Evolutionary conservation across 257 asterid genomes (phyloP).

Genomic region (Mentha longifolia): DNA sequence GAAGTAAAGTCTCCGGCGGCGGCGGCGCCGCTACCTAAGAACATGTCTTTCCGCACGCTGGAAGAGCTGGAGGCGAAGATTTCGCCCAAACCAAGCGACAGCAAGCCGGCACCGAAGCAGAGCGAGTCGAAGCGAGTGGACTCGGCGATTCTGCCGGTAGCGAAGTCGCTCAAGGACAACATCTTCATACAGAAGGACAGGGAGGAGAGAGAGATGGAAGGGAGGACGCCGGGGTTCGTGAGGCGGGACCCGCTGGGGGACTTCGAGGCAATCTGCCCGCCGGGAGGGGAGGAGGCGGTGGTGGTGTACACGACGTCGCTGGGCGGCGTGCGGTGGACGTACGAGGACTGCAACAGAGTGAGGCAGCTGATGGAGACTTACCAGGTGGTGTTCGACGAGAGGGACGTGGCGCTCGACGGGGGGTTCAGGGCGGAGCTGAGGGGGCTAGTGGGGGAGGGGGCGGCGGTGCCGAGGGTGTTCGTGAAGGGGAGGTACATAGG

Average conservation of each 20-base stretch:
- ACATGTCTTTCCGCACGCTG: slow-evolving; percentile 71
- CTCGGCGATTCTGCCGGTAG: slow-evolving; percentile 8
- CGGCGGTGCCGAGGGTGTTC: slow-evolving; percentile 73
- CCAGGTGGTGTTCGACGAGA: slow-evolving; percentile 80
- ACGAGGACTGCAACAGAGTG: slow-evolving; percentile 75
- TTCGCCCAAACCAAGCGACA: slow-evolving; percentile 37
- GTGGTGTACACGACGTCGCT: slow-evolving; percentile 91
- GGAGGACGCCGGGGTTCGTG: slow-evolving; percentile 49
- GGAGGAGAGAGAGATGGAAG: slow-evolving; percentile 66
- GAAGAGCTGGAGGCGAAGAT: slow-evolving; percentile 75
- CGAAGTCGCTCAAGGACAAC: slow-evolving; percentile 71
- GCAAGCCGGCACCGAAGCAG: slow-evolving; percentile 22
- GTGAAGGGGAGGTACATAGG: slow-evolving; percentile 93
- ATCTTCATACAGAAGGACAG: slow-evolving; percentile 73
- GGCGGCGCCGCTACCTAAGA: slow-evolving; percentile 48
- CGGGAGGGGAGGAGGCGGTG: slow-evolving; percentile 69
- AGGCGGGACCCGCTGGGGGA: slow-evolving; percentile 66
- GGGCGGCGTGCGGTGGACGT: slow-evolving; percentile 87
- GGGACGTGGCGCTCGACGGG: slow-evolving; percentile 79
- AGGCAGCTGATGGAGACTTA: slow-evolving; percentile 71
- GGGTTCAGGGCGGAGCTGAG: slow-evolving; percentile 63
- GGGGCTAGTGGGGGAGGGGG: slow-evolving; percentile 61
- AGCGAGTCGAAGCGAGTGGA: slow-evolving; percentile 32
- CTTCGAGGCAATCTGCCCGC: slow-evolving; percentile 74
- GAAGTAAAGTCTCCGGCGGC: background rate